Evolutionary conservation across 2,329 filamentous ascomycete species (phyloP).

Genomic region (Diaporthe citri): DNA sequence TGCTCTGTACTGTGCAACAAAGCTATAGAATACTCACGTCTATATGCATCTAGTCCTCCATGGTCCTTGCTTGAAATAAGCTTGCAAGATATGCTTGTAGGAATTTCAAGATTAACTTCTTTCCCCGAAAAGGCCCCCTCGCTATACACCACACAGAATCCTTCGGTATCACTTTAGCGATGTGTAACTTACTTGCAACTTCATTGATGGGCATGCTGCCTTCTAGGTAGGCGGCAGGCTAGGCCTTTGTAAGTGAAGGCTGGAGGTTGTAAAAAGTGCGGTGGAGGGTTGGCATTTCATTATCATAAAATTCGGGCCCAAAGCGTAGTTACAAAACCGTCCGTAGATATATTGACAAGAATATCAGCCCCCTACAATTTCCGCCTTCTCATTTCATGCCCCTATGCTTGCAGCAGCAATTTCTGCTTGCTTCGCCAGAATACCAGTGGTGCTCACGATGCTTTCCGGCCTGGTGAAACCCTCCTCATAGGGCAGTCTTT

Average conservation of each 20-base stretch:
- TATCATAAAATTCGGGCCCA: not conserved
- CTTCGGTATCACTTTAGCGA: too few relatives aligned
- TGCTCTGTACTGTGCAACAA: too few relatives aligned
- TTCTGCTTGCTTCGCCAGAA: constrained; percentile 8
- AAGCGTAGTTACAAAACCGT: not conserved
- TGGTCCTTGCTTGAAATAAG: too few relatives aligned
- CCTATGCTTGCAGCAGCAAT: constrained; percentile 11
- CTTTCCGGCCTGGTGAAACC: constrained; percentile 1
- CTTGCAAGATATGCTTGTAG: too few relatives aligned
- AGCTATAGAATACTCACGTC: too few relatives aligned
- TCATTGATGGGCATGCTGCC: too few relatives aligned
- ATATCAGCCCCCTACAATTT: not conserved
- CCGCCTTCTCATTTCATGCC: not conserved
- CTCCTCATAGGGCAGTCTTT: constrained; percentile 6
- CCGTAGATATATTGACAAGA: not conserved
- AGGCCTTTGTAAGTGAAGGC: not conserved
- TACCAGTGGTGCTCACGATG: constrained; percentile 1
- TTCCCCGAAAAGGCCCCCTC: too few relatives aligned
- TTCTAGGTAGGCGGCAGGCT: not conserved
- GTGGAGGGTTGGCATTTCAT: not conserved
- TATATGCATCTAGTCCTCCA: too few relatives aligned
- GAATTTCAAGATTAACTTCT: too few relatives aligned
- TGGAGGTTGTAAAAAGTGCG: not conserved
- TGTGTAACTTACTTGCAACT: too few relatives aligned
- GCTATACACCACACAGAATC: too few relatives aligned